A percentile compares a stretch with the other conserved stretches of the same genome.
Evolutionary conservation across 371 early-diverging fungal species (phyloP).

Genomic region (Mortierella sp.): DNA sequence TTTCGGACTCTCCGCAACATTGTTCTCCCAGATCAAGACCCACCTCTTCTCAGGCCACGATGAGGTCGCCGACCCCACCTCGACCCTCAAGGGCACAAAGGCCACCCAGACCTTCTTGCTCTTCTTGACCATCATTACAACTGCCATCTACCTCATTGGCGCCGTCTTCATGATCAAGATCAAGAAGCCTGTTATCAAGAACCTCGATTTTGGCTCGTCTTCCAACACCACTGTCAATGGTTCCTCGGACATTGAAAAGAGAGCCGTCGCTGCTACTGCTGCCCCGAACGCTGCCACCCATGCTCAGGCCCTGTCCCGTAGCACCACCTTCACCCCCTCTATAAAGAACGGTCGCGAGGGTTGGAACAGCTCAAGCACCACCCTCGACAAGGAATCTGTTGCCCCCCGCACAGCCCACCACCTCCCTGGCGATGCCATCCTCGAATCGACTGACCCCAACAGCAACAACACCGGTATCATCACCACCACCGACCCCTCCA

Average conservation of each 20-base stretch:
- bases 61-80: conserved; percentile 14
- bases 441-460: conserved; percentile 16
- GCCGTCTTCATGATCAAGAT: conserved; percentile 57
- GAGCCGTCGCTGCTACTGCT: neutral
- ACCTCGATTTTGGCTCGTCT: conserved; percentile 30
- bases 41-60: conserved; percentile 46
- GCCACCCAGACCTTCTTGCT: conserved; percentile 52
- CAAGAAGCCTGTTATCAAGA: conserved; percentile 26
- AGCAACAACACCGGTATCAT: conserved; percentile 1
- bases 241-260: conserved; percentile 4
- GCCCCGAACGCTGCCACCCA: neutral
- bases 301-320: conserved; percentile 36
- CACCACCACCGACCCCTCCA: conserved; percentile 20
- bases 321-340: conserved; percentile 49
- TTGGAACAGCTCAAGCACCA: conserved; percentile 39
- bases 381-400: conserved; percentile 37
- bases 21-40: conserved; percentile 57
- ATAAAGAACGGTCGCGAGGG: conserved; percentile 38
- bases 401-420: conserved; percentile 12
- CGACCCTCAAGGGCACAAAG: conserved; percentile 35
- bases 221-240: conserved; percentile 30
- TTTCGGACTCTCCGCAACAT: conserved; percentile 56
- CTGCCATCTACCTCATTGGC: conserved; percentile 42
- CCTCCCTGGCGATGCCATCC: conserved; percentile 43
- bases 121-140: conserved; percentile 52